Conservation (phyloP, 306 rosid species). For the Vicia villosa region DNA sequence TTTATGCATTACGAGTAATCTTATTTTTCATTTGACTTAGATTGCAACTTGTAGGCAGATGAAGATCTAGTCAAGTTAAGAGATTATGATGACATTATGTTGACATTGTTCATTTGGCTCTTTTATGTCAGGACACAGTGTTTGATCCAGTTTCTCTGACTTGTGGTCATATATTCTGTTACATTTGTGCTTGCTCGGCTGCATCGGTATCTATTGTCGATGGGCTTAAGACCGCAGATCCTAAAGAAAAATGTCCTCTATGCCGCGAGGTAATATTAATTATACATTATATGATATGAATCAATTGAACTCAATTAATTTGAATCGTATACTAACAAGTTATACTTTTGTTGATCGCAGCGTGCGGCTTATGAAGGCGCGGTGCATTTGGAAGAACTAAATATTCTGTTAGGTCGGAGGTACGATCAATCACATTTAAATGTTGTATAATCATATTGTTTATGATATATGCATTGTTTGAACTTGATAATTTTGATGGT, state of each 20-base stretch:
- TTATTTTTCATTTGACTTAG: constrained; percentile 13
- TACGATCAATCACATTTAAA: constrained; percentile 17
- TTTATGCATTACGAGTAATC: not conserved
- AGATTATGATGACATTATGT: not conserved
- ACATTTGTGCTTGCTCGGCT: constrained; percentile 87
- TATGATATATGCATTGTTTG: not conserved
- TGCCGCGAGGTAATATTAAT: constrained; percentile 63
- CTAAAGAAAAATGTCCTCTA: constrained; percentile 79
- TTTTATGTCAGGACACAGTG: constrained; percentile 70
- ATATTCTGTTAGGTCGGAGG: constrained; percentile 67
- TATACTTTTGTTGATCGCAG: constrained; percentile 47
- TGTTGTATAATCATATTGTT: not conserved
- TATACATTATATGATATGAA: constrained; percentile 14
- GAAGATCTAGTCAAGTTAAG: not conserved
- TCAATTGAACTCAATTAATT: not conserved
- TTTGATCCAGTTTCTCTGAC: constrained; percentile 92
- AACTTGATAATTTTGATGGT: not conserved
- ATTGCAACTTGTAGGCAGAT: not conserved
- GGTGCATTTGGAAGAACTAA: constrained; percentile 81
- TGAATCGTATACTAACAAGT: not conserved
- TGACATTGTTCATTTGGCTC: not conserved
- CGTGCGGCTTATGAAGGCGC: constrained; percentile 65
- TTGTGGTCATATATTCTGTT: constrained; percentile 95
- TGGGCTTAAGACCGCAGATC: constrained; percentile 63
- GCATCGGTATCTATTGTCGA: constrained; percentile 78